A percentile compares a stretch with the other conserved stretches of the same genome.
phyloP scores from a whole-genome alignment of 345 rosid genomes.

The Boechera stricta region DNA sequence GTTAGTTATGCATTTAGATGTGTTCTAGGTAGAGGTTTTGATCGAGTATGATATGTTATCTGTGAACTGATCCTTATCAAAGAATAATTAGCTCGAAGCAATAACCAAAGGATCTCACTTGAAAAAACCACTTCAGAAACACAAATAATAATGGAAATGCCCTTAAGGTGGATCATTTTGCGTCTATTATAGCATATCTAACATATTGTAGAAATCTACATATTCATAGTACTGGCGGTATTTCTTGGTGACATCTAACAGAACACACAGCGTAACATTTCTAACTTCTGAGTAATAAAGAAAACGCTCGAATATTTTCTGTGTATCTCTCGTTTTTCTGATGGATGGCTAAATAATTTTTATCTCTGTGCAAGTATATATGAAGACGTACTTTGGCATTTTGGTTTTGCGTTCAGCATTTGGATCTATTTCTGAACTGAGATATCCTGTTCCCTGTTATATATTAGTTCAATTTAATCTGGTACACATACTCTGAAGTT shows the following conservation, averaged over 20 bases:
- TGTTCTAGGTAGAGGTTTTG: constrained; percentile 19
- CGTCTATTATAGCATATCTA: not conserved
- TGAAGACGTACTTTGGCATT: constrained; percentile 6
- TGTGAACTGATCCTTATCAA: not conserved
- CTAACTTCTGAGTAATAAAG: constrained; percentile 7
- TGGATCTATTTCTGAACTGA: not conserved
- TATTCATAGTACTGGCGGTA: not conserved
- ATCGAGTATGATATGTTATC: not conserved
- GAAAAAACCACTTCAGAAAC: not conserved
- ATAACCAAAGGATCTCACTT: not conserved
- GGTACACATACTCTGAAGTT: not conserved
- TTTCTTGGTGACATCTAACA: not conserved
- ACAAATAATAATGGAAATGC: not conserved
- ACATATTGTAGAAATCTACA: not conserved
- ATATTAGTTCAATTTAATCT: constrained; percentile 6
- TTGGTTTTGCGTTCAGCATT: constrained; percentile 11
- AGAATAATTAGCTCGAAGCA: not conserved
- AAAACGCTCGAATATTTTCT: not conserved
- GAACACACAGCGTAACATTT: not conserved
- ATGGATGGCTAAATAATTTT: not conserved
- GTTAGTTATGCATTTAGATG: not conserved
- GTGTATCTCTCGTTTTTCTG: not conserved
- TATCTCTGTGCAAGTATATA: constrained; percentile 4
- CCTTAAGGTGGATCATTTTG: constrained; percentile 11
- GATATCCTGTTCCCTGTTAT: constrained; percentile 15